These are phyloP conservation scores for Rhizopogon vulgaris DNA, from an alignment of 768 basidiomycete species.

Conservation along the genomic window DNA sequence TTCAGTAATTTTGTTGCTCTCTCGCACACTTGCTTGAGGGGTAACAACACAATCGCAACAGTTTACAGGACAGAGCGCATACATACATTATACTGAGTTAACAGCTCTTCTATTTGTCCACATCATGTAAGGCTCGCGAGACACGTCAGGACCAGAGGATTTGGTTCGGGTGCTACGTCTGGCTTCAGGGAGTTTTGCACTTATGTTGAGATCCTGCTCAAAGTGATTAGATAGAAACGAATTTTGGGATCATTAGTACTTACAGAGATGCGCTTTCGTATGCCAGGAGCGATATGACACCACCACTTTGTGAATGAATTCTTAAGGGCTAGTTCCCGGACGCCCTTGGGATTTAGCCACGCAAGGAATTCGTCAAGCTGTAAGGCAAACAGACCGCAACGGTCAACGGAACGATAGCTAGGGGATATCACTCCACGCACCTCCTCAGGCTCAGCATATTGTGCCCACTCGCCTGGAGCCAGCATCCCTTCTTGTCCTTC, in stretches of 20 bases:
- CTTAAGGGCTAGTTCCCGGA: slow-evolving; percentile 79
- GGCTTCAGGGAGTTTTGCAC: slow-evolving; percentile 69
- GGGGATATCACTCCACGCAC: slow-evolving; percentile 35
- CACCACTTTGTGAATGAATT: slow-evolving; percentile 77
- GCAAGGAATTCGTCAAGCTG: slow-evolving; percentile 78
- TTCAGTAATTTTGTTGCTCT: too few relatives aligned
- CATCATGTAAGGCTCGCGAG: slow-evolving; percentile 80
- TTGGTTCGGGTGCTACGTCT: slow-evolving; percentile 73
- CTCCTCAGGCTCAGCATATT: slow-evolving; percentile 82
- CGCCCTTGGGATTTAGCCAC: slow-evolving; percentile 92
- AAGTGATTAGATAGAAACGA: slow-evolving; percentile 6
- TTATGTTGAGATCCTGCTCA: slow-evolving; percentile 60
- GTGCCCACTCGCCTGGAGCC: slow-evolving; percentile 81
- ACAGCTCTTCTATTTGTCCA: slow-evolving; percentile 80
- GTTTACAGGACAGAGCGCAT: background rate
- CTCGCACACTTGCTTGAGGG: too few relatives aligned
- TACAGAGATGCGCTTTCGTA: slow-evolving; percentile 70
- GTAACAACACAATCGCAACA: background rate
- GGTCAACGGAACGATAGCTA: background rate
- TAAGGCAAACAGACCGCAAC: slow-evolving; percentile 8
- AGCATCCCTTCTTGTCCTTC: slow-evolving; percentile 77
- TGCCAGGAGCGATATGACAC: slow-evolving; percentile 73
- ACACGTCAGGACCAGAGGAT: slow-evolving; percentile 52
- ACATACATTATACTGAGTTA: slow-evolving; percentile 24
- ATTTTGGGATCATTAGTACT: slow-evolving; percentile 23